These are phyloP conservation scores for Fragaria nilgerrensis DNA, from an alignment of 306 rosid genomes.

Conservation along the genomic window DNA sequence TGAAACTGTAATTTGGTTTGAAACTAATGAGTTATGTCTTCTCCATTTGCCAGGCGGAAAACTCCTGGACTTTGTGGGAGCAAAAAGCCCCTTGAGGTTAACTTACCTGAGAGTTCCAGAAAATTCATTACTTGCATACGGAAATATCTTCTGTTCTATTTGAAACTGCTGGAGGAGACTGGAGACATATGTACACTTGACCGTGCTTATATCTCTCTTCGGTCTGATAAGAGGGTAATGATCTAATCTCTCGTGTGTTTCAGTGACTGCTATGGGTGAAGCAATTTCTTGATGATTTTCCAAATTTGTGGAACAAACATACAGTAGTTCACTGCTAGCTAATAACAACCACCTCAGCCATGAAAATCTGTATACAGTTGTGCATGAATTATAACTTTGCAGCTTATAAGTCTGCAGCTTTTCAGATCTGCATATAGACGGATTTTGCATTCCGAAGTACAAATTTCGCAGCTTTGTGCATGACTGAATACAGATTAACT, in stretches of 20 bases:
- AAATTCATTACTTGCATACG: constrained; percentile 95
- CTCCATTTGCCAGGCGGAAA: constrained; percentile 66
- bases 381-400: constrained; percentile 7
- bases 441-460: background rate
- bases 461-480: background rate
- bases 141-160: constrained; percentile 81
- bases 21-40: constrained; percentile 29
- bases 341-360: background rate
- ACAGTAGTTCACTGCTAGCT: background rate
- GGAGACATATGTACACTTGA: constrained; percentile 92
- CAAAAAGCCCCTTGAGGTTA: constrained; percentile 80
- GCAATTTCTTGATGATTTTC: background rate
- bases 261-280: background rate
- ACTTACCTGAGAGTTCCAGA: constrained; percentile 94
- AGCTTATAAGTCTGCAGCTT: background rate
- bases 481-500: background rate
- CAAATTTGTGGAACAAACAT: background rate
- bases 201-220: constrained; percentile 84
- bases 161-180: constrained; percentile 88
- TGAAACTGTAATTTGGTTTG: constrained; percentile 14
- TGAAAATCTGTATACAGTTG: background rate
- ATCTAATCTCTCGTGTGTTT: constrained; percentile 3
- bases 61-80: constrained; percentile 73
- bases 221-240: constrained; percentile 92
- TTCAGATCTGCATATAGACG: background rate